Conservation (phyloP, 2,329 filamentous ascomycete species). For the Aspergillus transmontanensis region DNA sequence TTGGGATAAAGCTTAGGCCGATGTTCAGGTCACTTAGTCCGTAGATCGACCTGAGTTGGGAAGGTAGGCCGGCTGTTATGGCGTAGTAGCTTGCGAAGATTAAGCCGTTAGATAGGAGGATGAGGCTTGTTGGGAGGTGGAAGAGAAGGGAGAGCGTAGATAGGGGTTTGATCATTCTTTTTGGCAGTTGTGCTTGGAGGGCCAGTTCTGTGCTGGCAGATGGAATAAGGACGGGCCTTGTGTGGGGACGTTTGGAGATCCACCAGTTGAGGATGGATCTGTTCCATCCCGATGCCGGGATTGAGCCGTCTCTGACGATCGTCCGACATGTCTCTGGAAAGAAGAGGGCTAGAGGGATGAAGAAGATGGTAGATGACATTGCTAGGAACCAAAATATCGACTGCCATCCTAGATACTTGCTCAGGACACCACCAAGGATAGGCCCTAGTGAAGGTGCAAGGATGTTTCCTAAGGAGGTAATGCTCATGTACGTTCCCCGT, state of each 20-base stretch:
- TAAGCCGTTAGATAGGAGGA: slow-evolving; percentile 42
- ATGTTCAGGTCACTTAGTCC: neutral
- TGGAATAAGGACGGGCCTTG: neutral
- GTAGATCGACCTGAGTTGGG: neutral
- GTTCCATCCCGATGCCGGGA: slow-evolving; percentile 29
- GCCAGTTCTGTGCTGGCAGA: neutral
- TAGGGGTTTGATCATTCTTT: slow-evolving; percentile 35
- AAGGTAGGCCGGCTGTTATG: slow-evolving; percentile 36
- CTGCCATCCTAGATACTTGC: slow-evolving; percentile 65
- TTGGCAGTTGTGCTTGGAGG: neutral
- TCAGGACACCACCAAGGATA: slow-evolving; percentile 65
- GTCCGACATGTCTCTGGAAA: slow-evolving; percentile 56
- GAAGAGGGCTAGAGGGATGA: slow-evolving; percentile 58
- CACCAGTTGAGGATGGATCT: slow-evolving; percentile 24
- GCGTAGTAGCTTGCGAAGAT: slow-evolving; percentile 54
- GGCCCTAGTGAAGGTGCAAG: slow-evolving; percentile 54
- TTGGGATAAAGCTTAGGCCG: neutral
- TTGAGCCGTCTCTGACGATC: slow-evolving; percentile 41
- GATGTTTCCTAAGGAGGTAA: slow-evolving; percentile 31
- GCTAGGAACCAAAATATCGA: slow-evolving; percentile 69
- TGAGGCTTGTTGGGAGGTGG: slow-evolving; percentile 38
- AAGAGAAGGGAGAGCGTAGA: slow-evolving; percentile 39
- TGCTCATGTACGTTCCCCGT: slow-evolving; percentile 46
- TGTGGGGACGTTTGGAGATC: slow-evolving; percentile 7
- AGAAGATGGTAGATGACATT: slow-evolving; percentile 53